Percentiles rank a stretch among this genome's conserved stretches.
Evolutionary conservation across 192 early-diverging fungal species (phyloP).

Genomic region (Coemansia biformis): DNA sequence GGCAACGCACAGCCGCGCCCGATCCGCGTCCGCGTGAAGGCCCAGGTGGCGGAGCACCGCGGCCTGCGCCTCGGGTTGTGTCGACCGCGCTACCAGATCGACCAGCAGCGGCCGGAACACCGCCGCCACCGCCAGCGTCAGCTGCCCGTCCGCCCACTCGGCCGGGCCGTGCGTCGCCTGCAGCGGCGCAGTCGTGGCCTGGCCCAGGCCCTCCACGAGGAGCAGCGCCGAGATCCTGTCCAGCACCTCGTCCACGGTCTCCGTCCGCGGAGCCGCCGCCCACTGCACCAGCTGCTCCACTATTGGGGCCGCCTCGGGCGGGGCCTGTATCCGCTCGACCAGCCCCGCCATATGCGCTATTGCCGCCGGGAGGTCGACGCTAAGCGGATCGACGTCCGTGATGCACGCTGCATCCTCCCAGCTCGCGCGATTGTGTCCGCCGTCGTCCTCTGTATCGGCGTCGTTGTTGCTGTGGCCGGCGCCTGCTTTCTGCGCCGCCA

Average conservation of each 20-base stretch:
- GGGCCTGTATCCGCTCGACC: constrained; percentile 1
- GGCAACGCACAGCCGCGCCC: constrained; percentile 41
- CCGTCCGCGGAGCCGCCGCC: constrained; percentile 11
- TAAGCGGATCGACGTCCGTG: constrained; percentile 37
- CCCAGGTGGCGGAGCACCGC: constrained; percentile 20
- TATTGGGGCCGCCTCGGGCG: constrained; percentile 1
- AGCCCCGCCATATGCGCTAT: constrained; percentile 7
- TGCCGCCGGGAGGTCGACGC: constrained; percentile 37
- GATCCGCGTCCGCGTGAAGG: constrained; percentile 2
- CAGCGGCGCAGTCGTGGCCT: background rate
- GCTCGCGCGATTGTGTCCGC: background rate
- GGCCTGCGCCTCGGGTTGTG: constrained; percentile 40
- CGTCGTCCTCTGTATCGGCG: background rate
- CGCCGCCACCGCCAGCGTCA: constrained; percentile 18
- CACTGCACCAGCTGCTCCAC: constrained; percentile 17
- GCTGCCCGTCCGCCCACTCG: constrained; percentile 32
- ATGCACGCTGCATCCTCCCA: constrained; percentile 17
- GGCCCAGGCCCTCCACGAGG: constrained; percentile 20
- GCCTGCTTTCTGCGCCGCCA: constrained; percentile 7
- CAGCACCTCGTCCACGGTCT: constrained; percentile 8
- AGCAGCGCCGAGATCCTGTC: constrained; percentile 30
- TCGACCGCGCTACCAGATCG: constrained; percentile 78
- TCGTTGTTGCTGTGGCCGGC: background rate
- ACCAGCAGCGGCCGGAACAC: constrained; percentile 70
- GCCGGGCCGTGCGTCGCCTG: background rate